Percentiles rank a stretch among this genome's conserved stretches.
Evolutionary conservation across 371 early-diverging fungal species (phyloP).

Genomic region (Mortierella sp.): DNA sequence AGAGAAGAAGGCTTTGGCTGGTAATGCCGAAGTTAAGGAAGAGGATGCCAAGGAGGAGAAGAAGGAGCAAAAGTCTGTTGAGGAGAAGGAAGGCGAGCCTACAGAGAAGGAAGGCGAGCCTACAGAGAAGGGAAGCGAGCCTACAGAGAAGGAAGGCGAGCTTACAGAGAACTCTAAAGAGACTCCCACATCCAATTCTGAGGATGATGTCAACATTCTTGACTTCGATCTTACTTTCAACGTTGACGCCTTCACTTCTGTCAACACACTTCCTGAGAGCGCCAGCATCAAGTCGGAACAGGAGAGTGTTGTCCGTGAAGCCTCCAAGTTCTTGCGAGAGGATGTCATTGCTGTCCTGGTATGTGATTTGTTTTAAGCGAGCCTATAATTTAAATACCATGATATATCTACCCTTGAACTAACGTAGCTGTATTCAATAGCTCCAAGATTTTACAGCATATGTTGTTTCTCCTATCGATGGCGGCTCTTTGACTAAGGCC

Average conservation of each 20-base stretch:
- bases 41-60: slow-evolving; percentile 33
- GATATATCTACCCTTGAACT: background rate
- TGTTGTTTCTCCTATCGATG: slow-evolving; percentile 84
- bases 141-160: slow-evolving; percentile 49
- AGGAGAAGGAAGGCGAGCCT: slow-evolving; percentile 27
- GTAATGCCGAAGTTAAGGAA: slow-evolving; percentile 35
- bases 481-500: slow-evolving; percentile 81
- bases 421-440: slow-evolving; percentile 14
- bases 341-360: slow-evolving; percentile 80
- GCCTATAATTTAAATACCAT: background rate
- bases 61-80: no score
- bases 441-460: slow-evolving; percentile 79
- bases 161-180: slow-evolving; percentile 26
- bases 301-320: slow-evolving; percentile 77
- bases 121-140: slow-evolving; percentile 35
- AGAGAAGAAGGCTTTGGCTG: slow-evolving; percentile 54
- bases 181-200: slow-evolving; percentile 26
- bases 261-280: slow-evolving; percentile 54
- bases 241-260: slow-evolving; percentile 82
- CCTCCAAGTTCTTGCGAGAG: slow-evolving; percentile 81
- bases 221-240: slow-evolving; percentile 85
- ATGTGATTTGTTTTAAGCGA: slow-evolving; percentile 7
- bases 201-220: slow-evolving; percentile 66
- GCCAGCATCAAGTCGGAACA: slow-evolving; percentile 56
- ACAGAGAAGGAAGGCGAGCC: slow-evolving; percentile 44